phyloP scores from a whole-genome alignment of 208 protist genomes.

The Trypanosoma mega region DNA sequence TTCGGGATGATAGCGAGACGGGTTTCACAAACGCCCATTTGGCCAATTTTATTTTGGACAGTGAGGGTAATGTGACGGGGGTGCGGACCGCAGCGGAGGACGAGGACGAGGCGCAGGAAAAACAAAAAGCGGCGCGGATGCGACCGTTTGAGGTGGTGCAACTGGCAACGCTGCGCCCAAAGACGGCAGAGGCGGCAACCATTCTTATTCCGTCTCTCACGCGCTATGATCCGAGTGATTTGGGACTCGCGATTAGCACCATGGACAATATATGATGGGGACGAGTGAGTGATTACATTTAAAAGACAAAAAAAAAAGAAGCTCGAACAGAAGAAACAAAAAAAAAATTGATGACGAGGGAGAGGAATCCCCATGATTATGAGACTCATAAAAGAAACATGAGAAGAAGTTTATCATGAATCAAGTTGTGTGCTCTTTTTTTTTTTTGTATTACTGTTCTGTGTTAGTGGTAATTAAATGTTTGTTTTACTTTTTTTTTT shows the following conservation, averaged over 20 bases:
- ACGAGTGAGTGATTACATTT: neutral
- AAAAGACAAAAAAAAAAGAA: too few relatives aligned
- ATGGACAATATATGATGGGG: slow-evolving; percentile 18
- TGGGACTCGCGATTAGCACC: slow-evolving; percentile 28
- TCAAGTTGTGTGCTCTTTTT: neutral
- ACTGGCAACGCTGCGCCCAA: slow-evolving; percentile 70
- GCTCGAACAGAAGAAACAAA: too few relatives aligned
- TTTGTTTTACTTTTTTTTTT: neutral
- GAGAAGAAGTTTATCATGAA: neutral
- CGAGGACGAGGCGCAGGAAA: slow-evolving; percentile 31
- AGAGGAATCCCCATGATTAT: too few relatives aligned
- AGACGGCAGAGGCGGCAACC: slow-evolving; percentile 59
- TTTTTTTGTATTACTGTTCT: neutral
- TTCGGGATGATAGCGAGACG: slow-evolving; percentile 23
- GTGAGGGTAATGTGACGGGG: slow-evolving; percentile 23
- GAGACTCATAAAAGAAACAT: too few relatives aligned
- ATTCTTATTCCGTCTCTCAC: slow-evolving; percentile 72
- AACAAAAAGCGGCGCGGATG: slow-evolving; percentile 34
- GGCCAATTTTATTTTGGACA: slow-evolving; percentile 31
- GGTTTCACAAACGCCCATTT: slow-evolving; percentile 46
- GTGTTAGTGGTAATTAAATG: neutral
- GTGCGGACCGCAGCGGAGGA: slow-evolving; percentile 20
- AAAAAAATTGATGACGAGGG: too few relatives aligned
- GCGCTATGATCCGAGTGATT: slow-evolving; percentile 66
- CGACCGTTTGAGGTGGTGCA: slow-evolving; percentile 77